Evolutionary conservation across 192 early-diverging fungal genomes (phyloP).

Genomic region (Entomortierella lignicola): DNA sequence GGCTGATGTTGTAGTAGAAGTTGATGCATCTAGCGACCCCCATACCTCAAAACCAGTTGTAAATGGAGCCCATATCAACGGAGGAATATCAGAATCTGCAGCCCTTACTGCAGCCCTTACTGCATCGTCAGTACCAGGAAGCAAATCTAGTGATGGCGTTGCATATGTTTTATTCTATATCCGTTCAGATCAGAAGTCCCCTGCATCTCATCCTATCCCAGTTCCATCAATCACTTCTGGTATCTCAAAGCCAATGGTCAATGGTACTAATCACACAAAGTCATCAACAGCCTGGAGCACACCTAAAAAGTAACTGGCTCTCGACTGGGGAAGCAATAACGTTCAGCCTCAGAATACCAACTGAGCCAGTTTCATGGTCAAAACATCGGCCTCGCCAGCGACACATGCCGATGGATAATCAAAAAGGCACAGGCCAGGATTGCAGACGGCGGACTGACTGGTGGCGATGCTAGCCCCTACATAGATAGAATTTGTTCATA

Average conservation of each 20-base stretch:
- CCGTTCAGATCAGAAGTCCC: conserved; percentile 44
- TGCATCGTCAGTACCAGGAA: conserved; percentile 42
- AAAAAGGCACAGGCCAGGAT: background rate
- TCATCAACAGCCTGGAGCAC: conserved; percentile 27
- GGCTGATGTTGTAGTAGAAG: conserved; percentile 66
- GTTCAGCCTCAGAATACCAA: background rate
- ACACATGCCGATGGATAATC: background rate
- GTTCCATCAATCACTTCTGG: background rate
- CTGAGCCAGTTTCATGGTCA: background rate
- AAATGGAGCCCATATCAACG: conserved; percentile 21
- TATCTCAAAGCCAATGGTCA: conserved; percentile 19
- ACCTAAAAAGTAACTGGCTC: conserved; percentile 21
- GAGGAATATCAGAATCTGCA: conserved; percentile 30
- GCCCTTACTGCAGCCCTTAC: conserved; percentile 43
- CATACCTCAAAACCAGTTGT: background rate
- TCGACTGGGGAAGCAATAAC: background rate
- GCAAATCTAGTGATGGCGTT: conserved; percentile 65
- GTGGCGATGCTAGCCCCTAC: background rate
- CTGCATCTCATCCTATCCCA: conserved; percentile 2
- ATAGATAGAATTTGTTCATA: background rate
- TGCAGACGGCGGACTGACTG: background rate
- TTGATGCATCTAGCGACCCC: conserved; percentile 3
- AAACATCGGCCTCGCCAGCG: background rate
- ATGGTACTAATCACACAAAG: conserved; percentile 20
- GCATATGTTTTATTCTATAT: conserved; percentile 87